Percentiles rank a stretch among this genome's conserved stretches.
Conservation (phyloP, 306 rosid genomes). For the Rubus idaeus region DNA sequence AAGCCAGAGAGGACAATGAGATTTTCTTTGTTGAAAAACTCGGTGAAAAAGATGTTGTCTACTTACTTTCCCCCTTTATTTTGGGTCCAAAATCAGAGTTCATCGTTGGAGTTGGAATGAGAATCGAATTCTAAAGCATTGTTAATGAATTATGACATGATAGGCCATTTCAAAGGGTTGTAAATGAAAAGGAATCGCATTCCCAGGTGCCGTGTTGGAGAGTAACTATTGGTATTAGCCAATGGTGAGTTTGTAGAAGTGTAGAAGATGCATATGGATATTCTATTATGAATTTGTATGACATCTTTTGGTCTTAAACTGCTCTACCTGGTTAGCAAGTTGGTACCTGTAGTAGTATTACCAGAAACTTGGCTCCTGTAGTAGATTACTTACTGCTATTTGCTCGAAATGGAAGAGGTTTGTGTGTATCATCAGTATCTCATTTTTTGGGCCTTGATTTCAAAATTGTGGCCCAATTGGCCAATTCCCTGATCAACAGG, state of each 20-base stretch:
- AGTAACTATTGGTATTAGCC: not conserved
- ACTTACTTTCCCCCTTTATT: too few relatives aligned
- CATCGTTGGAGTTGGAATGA: not conserved
- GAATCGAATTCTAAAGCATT: conserved; percentile 18
- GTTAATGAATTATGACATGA: not conserved
- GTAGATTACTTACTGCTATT: not conserved
- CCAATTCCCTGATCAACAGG: not conserved
- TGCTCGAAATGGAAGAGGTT: not conserved
- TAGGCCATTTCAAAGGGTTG: not conserved
- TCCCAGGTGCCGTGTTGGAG: not conserved
- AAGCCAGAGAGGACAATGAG: not conserved
- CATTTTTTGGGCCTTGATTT: not conserved
- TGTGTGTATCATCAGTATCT: not conserved
- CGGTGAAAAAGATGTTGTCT: not conserved
- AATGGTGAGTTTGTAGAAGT: not conserved
- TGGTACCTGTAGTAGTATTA: not conserved
- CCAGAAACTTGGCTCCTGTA: not conserved
- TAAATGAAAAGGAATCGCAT: conserved; percentile 18
- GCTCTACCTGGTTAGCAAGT: not conserved
- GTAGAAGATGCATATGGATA: not conserved
- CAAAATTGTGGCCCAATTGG: not conserved
- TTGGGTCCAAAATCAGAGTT: not conserved
- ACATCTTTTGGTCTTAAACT: too few relatives aligned
- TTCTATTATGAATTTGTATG: too few relatives aligned
- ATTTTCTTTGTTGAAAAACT: not conserved